Base-by-base conservation (phyloP, 1,139 yeast genomes). In the Casaregolazyma suthepensis region DNA sequence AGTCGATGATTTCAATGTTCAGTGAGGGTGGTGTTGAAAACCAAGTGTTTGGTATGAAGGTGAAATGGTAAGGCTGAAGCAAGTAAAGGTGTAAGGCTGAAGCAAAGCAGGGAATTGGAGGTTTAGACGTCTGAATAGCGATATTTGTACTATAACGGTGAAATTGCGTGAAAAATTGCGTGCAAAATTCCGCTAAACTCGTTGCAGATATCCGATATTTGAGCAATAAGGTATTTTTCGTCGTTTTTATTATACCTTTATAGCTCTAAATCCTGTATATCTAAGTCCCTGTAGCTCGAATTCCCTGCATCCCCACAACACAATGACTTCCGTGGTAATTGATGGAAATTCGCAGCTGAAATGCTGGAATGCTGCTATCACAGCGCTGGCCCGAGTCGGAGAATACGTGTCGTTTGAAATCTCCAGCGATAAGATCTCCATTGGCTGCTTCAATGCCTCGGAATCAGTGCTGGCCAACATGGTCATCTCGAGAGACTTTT, bases 401-500 rank as follows among this genome's bases (percentile, higher is more conserved):
- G 63, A 59, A 44, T 54, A 55, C 42, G 52, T 58, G 23, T 52
- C 52, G 12, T 57, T 61, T 46, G 60, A 57, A 43, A 47, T 60
- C 18, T 47, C 51, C 7, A 45, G 46, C 9, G 49, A 54, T 2
- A 50, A 52, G 31, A 43, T 61, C 22, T 29, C 48, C 17, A 22
- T 59, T 26, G 51, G 57, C 42, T 53, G 56, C 13, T 57, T 59
- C 56, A 58, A 60, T 51, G 48, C 52, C 29, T 60, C 63, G 6
- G 51, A 56, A 35, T 49, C 59, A 26, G 62, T 54, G 31, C 58
- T 59, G 48, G 56, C 56, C 13, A 42, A 50, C 13, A 54, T 57
- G 23, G 52, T 48, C 26, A 54, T 59, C 49, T 46, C 52, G 18
- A 35, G 22, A 19, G 43, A 23, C 45, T 60, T 59, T 38, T 60